A percentile compares a stretch with the other conserved stretches of the same genome.
Conservation (phyloP, 257 asterid genomes). For the Salvia rosmarinus region DNA sequence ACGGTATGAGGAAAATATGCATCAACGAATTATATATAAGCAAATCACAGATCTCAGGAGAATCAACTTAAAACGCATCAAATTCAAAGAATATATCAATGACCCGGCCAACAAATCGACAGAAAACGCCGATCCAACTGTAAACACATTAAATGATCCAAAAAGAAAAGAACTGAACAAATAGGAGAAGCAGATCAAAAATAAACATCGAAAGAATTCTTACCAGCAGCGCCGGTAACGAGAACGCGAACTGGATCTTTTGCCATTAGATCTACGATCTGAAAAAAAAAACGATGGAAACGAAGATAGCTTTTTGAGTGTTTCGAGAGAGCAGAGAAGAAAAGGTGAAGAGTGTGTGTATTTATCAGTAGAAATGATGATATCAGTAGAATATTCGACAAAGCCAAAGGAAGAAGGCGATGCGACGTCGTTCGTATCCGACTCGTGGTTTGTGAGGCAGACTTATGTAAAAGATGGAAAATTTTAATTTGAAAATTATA, state of each 20-base stretch:
- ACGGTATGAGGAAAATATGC: neutral
- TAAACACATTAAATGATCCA: neutral
- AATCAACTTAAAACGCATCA: neutral
- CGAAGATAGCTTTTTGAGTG: conserved; percentile 13
- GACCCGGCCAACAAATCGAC: conserved; percentile 16
- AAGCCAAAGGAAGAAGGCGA: neutral
- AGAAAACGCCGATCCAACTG: conserved; percentile 7
- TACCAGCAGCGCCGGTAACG: conserved; percentile 94
- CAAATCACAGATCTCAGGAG: conserved; percentile 10
- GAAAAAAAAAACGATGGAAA: conserved; percentile 28
- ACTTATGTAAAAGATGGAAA: neutral
- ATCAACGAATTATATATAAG: conserved; percentile 1
- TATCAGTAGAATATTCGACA: conserved; percentile 8
- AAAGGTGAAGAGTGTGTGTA: conserved; percentile 3
- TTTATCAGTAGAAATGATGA: neutral
- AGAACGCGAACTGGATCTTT: conserved; percentile 82
- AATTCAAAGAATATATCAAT: neutral
- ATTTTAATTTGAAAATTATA: too few species aligned
- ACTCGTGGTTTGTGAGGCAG: neutral
- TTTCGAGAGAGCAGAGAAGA: conserved; percentile 18
- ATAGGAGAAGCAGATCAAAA: conserved; percentile 26
- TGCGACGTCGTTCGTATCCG: neutral
- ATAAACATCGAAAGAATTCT: neutral
- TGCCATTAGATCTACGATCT: conserved; percentile 62
- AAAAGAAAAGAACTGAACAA: neutral